Evolutionary conservation across 2,329 filamentous ascomycete species (phyloP).

Genomic region (Talaromyces rugulosus): DNA sequence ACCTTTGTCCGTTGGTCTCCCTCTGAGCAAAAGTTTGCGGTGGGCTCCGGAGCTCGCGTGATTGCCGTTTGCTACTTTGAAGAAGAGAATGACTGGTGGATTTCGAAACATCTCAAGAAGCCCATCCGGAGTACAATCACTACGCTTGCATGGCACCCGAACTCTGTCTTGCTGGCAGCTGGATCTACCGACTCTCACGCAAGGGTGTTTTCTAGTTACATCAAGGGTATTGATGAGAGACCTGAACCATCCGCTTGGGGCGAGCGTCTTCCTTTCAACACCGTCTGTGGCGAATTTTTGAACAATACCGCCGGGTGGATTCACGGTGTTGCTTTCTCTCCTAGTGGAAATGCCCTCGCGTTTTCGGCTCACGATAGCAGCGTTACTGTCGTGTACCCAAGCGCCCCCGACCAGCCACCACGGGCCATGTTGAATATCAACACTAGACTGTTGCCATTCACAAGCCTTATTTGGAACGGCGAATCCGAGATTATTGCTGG

Average conservation of each 20-base stretch:
- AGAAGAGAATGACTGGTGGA: conserved; percentile 99
- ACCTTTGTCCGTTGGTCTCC: conserved; percentile 98
- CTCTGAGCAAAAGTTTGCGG: conserved; percentile 94
- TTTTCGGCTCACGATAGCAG: conserved; percentile 95
- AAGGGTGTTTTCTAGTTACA: conserved; percentile 88
- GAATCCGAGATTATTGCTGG: conserved; percentile 94
- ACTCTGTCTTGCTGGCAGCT: conserved; percentile 89
- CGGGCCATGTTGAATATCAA: conserved; percentile 84
- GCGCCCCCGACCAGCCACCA: conserved; percentile 83
- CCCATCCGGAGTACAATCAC: conserved; percentile 97
- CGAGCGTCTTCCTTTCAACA: conserved; percentile 94
- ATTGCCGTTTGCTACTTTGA: conserved; percentile 99
- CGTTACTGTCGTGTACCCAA: conserved; percentile 93
- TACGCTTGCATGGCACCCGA: conserved; percentile 92
- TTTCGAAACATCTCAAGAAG: conserved; percentile 99
- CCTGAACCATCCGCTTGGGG: conserved; percentile 90
- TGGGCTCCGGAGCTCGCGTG: conserved; percentile 89
- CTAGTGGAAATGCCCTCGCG: conserved; percentile 85
- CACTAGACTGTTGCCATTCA: conserved; percentile 87
- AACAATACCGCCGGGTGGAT: conserved; percentile 98
- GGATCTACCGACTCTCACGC: conserved; percentile 98
- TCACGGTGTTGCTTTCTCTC: conserved; percentile 88
- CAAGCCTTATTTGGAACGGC: conserved; percentile 85
- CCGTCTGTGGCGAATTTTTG: conserved; percentile 91
- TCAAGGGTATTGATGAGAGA: conserved; percentile 86